phyloP scores from a whole-genome alignment of 2,329 filamentous ascomycete genomes.

The Parastagonospora nodorum region DNA sequence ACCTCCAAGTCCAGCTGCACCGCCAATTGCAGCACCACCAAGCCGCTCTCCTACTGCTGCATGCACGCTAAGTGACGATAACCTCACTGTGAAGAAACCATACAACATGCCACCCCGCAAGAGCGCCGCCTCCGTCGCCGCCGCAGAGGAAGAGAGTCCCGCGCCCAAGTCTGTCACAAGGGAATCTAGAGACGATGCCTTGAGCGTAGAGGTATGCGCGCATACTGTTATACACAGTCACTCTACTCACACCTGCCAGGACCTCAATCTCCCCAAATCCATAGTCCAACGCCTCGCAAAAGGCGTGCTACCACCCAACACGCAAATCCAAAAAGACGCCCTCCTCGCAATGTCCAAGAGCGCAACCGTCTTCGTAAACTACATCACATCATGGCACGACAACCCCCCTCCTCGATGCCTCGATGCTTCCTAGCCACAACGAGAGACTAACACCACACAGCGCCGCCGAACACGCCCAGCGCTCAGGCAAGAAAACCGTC shows the following conservation, averaged over 20 bases:
- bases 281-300: constrained; percentile 82
- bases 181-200: constrained; percentile 44
- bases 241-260: constrained; percentile 41
- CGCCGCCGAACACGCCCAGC: constrained; percentile 72
- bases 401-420: too few species aligned
- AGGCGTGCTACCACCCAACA: constrained; percentile 78
- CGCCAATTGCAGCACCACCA: background rate
- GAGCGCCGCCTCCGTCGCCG: constrained; percentile 51
- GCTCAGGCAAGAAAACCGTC: constrained; percentile 77
- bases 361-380: constrained; percentile 82
- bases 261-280: constrained; percentile 77
- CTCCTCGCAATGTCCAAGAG: constrained; percentile 79
- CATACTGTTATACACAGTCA: background rate
- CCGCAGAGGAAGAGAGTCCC: constrained; percentile 45
- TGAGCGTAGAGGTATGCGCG: constrained; percentile 51
- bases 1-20: background rate
- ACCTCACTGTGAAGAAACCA: background rate
- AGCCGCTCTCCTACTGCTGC: background rate
- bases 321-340: constrained; percentile 82
- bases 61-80: background rate
- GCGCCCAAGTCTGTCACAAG: constrained; percentile 28
- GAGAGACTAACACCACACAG: constrained; percentile 50
- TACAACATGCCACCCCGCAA: constrained; percentile 54
- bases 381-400: constrained; percentile 73
- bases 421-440: background rate